A percentile compares a stretch with the other conserved stretches of the same genome.
These are phyloP conservation scores for Datisca glomerata DNA, from an alignment of 306 rosid genomes.

Conservation along the genomic window DNA sequence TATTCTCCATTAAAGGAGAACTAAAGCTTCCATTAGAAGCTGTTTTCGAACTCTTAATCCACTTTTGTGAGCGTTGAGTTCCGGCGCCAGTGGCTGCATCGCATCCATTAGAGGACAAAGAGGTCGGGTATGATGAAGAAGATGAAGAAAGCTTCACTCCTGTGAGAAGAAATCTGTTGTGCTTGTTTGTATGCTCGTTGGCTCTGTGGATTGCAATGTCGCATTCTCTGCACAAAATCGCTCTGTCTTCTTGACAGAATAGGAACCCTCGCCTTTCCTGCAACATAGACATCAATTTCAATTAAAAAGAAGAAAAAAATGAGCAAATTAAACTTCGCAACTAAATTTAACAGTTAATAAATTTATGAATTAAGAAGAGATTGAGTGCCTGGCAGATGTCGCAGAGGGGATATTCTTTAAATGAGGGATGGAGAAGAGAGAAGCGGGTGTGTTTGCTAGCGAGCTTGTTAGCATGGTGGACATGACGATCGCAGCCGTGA, in stretches of 20 bases:
- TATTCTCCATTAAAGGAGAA: background rate
- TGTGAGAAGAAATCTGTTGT: constrained; percentile 63
- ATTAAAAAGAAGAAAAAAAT: background rate
- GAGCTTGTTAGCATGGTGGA: constrained; percentile 81
- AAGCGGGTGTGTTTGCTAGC: constrained; percentile 54
- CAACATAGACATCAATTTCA: constrained; percentile 3
- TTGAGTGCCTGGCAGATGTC: constrained; percentile 58
- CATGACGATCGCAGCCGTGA: constrained; percentile 38
- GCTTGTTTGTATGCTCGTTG: constrained; percentile 55
- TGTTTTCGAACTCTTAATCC: constrained; percentile 22
- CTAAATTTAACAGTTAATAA: no score
- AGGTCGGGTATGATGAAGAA: constrained; percentile 14
- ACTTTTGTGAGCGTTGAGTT: constrained; percentile 10
- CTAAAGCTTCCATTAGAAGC: constrained; percentile 11
- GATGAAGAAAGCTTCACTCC: constrained; percentile 46
- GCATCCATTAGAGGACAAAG: constrained; percentile 20
- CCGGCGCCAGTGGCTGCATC: constrained; percentile 4
- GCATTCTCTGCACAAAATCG: constrained; percentile 75
- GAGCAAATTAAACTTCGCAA: no score
- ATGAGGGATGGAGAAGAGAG: constrained; percentile 33
- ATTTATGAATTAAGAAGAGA: background rate
- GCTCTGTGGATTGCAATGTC: constrained; percentile 63
- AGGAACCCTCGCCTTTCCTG: constrained; percentile 59
- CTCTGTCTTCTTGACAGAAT: constrained; percentile 73
- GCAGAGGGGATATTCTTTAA: constrained; percentile 40